phyloP scores from a whole-genome alignment of 441 rosid genomes.

The Eutrema salsugineum region DNA sequence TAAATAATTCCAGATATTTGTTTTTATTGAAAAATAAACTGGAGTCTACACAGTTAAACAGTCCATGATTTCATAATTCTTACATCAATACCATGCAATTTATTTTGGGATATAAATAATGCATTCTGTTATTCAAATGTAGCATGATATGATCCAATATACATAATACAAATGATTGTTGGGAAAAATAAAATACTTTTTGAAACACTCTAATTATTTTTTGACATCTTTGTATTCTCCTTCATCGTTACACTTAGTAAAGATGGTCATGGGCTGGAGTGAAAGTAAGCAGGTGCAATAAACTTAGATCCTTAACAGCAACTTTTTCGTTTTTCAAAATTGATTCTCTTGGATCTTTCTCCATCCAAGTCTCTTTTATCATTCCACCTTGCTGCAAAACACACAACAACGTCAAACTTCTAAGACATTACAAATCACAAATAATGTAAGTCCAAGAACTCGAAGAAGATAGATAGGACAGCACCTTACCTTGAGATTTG shows the following conservation, averaged over 20 bases:
- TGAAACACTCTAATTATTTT: not conserved
- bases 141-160: no score
- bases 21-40: no score
- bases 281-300: conserved; percentile 92
- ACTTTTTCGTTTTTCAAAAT: conserved; percentile 87
- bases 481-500: conserved; percentile 48
- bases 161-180: no score
- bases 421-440: not conserved
- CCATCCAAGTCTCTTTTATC: conserved; percentile 99
- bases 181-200: no score
- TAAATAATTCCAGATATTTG: no score
- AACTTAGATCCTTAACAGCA: conserved; percentile 85
- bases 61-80: no score
- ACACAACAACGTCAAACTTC: conserved; percentile 2
- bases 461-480: not conserved
- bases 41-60: no score
- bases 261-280: conserved; percentile 85
- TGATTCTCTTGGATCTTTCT: conserved; percentile 99
- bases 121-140: no score
- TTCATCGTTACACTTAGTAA: conserved; percentile 86
- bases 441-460: not conserved
- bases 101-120: no score
- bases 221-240: conserved; percentile 51
- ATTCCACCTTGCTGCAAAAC: conserved; percentile 95
- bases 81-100: no score